Evolutionary conservation across 2,329 filamentous ascomycete species (phyloP), one percentile per base, ranked within the genome.

Genomic region (Claviceps purpurea): DNA sequence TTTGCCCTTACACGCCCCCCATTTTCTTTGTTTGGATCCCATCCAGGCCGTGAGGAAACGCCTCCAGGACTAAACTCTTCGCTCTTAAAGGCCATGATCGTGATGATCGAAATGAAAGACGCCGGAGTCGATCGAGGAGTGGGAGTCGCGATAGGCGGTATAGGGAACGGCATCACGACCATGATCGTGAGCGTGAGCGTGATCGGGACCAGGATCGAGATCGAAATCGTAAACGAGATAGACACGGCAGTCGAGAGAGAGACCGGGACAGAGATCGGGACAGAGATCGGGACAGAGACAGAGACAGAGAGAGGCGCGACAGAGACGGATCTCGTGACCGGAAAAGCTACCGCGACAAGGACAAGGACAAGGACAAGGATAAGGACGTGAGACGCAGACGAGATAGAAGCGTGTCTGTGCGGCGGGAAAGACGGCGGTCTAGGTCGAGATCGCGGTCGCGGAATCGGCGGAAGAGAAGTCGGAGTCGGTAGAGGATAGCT

Each of bases 281-380:
- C 52, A 62, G 65, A 41, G 68, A 69, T 54, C 66, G 63, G 57
- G 58, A 75, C 66, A 62, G 72, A 62, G 37, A 18, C 11, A 22
- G 50, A 16, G 43, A 51, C 10, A 37, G 51, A 34, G 30, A 34
- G 11, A 34, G 30, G 10, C 30, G 30, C 10, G 66, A 70, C 50
- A 58, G 66, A 18, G 64, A 69, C 13, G 53, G 68, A 4, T 64
- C 65, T 39, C 52, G 65, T 8, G 60, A 64, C 52, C 66, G 63
- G 3, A 34, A 34, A 34, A n/a, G 54, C 40, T 10, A 59, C 11
- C 56, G 61, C 16, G 62, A 67, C 13, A 60, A 62, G 30, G 59
- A 63, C 16, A 60, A 61, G 22, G 22, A 24, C 22, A 22, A 24
- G 5, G 62, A 67, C 14, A 60, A 62, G 5, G 62, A 67, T 13